Base-by-base conservation (phyloP, 352 stramenopile species). In the Phytophthora pluvialis region DNA sequence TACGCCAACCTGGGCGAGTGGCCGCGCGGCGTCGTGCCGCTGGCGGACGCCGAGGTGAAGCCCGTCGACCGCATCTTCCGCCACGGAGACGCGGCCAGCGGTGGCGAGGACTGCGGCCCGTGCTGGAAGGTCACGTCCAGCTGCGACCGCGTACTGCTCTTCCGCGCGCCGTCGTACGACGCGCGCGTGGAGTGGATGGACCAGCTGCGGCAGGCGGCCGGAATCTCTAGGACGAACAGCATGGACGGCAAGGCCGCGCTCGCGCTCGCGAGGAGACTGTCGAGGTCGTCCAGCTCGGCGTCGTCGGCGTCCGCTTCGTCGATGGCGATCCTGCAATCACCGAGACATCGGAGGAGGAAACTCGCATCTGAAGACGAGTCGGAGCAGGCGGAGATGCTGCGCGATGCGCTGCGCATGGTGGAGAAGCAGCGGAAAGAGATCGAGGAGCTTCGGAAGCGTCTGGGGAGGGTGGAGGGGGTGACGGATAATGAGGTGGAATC, bases 351-450 rank as follows among this genome's bases (percentile, higher is more conserved):
- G 54, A 48, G 66, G 54, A 45, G 55, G 15, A 81, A 61, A 44
- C 36, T 33, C 35, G 35, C 45, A 3, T 57, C 38, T 21, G 70
- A 80, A 25, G 54, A 80, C 3, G 72, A 82, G 5, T 51, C 72
- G 0, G 80, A 91, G 16, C 61, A 87, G 16, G 81, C 78, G 0
- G 61, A 86, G 33, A 81, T 85, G 77, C 67, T 95, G n/a, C 75
- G 72, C 6, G 85, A 92, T 36, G 87, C 87, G 1, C 78, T 95
- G 75, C 52, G 58, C 31, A 62, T 92, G 48, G 74, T 93, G 47
- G 75, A 80, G 39, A 81, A 81, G 40, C 87, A 95, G 53, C 88
- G 87, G 38, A 55, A 78, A 5, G 85, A 95, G 54, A 93, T 95
- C 51, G n/a, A 77, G 3, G 73, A 87, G 39, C 72, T 90, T 13